A percentile compares a stretch with the other conserved stretches of the same genome.
phyloP scores from a whole-genome alignment of 176 grass and related monocot genomes.

The Bromus sterilis region DNA sequence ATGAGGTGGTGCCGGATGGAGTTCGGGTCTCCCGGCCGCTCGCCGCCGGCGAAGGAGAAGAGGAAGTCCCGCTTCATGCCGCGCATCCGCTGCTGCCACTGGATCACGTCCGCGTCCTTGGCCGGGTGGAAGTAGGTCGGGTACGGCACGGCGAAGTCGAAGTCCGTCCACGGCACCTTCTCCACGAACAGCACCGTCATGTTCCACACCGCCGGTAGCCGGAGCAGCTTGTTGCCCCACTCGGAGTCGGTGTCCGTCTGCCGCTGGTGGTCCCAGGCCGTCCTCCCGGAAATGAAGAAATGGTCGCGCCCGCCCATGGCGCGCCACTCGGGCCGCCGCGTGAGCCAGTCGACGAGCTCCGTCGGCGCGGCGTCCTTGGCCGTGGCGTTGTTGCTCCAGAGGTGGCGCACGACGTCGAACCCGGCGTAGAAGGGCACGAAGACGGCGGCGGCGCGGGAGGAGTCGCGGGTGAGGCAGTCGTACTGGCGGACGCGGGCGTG shows the following conservation, averaged over 20 bases:
- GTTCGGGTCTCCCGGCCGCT: conserved; percentile 30
- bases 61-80: conserved; percentile 30
- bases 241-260: conserved; percentile 31
- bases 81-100: conserved; percentile 57
- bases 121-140: conserved; percentile 78
- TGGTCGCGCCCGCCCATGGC: conserved; percentile 54
- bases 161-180: conserved; percentile 42
- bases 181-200: conserved; percentile 82
- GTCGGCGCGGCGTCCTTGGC: conserved; percentile 39
- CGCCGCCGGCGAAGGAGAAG: conserved; percentile 66
- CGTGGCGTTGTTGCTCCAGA: conserved; percentile 54
- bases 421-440: conserved; percentile 80
- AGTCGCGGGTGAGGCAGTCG: conserved; percentile 55
- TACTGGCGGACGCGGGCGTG: conserved; percentile 54
- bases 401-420: conserved; percentile 56
- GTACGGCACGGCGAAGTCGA: conserved; percentile 64
- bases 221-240: conserved; percentile 79
- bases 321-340: conserved; percentile 46
- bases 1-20: conserved; percentile 70
- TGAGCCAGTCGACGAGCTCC: conserved; percentile 47
- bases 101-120: conserved; percentile 42
- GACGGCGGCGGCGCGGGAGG: conserved; percentile 49
- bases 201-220: conserved; percentile 54
- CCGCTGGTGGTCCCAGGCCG: conserved; percentile 55
- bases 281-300: conserved; percentile 56